These are phyloP conservation scores for Suillus plorans DNA, from an alignment of 768 basidiomycete species.

Conservation along the genomic window DNA sequence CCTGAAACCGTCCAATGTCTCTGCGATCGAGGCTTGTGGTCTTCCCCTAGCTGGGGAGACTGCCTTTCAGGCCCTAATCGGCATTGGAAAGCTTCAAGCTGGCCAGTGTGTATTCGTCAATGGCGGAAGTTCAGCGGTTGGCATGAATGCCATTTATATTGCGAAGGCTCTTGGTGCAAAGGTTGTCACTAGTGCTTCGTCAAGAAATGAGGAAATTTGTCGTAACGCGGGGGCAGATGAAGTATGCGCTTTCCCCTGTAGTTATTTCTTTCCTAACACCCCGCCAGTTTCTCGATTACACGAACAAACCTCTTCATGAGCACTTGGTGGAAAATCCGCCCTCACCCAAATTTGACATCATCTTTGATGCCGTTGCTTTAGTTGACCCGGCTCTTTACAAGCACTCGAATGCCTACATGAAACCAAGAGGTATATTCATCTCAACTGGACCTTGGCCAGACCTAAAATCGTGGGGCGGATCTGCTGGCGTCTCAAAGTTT, in stretches of 20 bases:
- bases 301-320: conserved; percentile 45
- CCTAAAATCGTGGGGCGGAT: conserved; percentile 26
- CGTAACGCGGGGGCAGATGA: conserved; percentile 64
- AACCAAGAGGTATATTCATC: conserved; percentile 50
- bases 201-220: conserved; percentile 58
- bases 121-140: conserved; percentile 69
- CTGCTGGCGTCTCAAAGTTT: conserved; percentile 23
- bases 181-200: conserved; percentile 61
- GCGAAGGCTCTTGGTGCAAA: conserved; percentile 62
- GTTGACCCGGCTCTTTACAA: conserved; percentile 50
- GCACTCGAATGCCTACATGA: conserved; percentile 50
- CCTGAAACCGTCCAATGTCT: conserved; percentile 44
- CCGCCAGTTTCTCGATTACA: conserved; percentile 61
- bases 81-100: conserved; percentile 47
- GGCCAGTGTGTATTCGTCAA: conserved; percentile 67
- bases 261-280: background rate
- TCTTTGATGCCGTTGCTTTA: conserved; percentile 60
- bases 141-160: conserved; percentile 69
- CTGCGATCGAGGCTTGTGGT: conserved; percentile 59
- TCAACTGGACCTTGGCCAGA: conserved; percentile 49
- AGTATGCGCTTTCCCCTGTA: conserved; percentile 32
- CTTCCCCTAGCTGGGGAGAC: conserved; percentile 59
- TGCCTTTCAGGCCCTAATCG: conserved; percentile 54
- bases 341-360: conserved; percentile 50
- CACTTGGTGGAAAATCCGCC: conserved; percentile 47